Evolutionary conservation across 225 moss, liverwort and hornwort species (phyloP), one percentile per base, ranked within the genome.

Genomic region (Polytrichum commune): DNA sequence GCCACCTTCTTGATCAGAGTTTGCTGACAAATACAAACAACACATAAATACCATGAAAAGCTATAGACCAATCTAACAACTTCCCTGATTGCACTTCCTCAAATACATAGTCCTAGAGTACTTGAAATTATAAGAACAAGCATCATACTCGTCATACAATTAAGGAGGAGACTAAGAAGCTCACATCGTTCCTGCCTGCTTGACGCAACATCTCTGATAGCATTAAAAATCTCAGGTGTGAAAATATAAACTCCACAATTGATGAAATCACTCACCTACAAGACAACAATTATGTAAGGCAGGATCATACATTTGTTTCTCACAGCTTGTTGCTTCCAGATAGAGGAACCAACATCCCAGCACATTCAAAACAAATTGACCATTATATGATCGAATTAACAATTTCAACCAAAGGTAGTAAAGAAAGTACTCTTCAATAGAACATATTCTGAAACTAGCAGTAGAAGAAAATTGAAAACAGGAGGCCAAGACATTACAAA

Each of bases 171-270:
- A 63, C 29, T 60, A 60, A 62, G 71, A 66, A 69, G 77, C 92
- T 89, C 74, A 95, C 92, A 88, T 86, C 30, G 88, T 84, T 94
- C 93, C 68, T 77, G 76, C 64, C 92, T 94, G 69, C 75, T 81
- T 56, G 82, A 79, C 62, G 86, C 63, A 25, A 97, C 94, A 85
- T 94, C 87, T 65, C 82, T 78, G 69, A 94, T 90, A 66, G 97
- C 93, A 29, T 29, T 84, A 68, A 97, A 97, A 69, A 97, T 97
- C 65, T 86, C 91, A 67, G 94, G 90, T 53, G 97, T 97, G 78
- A 97, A 97, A 6, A 97, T 89, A 75, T 97, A 97, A 66, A 97
- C 97, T 76, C 97, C 97, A 77, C 97, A 97, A 76, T 97, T 97
- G 77, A 97, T 97, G 71, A 89, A 90, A 66, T 97, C 97, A 76